Conservation (phyloP, 108 stramenopile species). For the Skeletonema grethae region DNA sequence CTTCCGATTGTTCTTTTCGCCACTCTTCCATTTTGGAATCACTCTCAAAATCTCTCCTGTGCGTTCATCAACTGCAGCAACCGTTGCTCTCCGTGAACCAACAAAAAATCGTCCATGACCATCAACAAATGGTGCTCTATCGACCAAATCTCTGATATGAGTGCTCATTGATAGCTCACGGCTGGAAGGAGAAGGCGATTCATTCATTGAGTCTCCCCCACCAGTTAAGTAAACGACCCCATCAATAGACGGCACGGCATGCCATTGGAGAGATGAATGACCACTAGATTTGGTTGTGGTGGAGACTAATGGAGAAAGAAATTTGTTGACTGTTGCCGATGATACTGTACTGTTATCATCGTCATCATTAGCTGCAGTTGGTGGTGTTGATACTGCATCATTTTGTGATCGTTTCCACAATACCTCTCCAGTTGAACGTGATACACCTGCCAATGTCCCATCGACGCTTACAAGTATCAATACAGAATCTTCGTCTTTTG, state of each 20-base stretch:
- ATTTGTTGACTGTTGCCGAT: slow-evolving; percentile 14
- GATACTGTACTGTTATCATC: slow-evolving; percentile 4
- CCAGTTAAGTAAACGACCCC: slow-evolving; percentile 73
- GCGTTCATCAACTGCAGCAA: slow-evolving; percentile 65
- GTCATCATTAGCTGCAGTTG: slow-evolving; percentile 3
- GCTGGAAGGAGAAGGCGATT: slow-evolving; percentile 2
- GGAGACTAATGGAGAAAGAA: slow-evolving; percentile 70
- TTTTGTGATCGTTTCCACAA: slow-evolving; percentile 65
- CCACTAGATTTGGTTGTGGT: slow-evolving; percentile 66
- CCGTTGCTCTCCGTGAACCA: slow-evolving; percentile 65
- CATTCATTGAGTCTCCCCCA: slow-evolving; percentile 14
- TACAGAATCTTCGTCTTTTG: slow-evolving; percentile 27
- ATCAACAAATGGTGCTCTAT: slow-evolving; percentile 81
- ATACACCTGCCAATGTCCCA: slow-evolving; percentile 76
- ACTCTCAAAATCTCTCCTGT: slow-evolving; percentile 80
- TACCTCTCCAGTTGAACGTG: slow-evolving; percentile 59
- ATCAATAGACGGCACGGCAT: slow-evolving; percentile 82
- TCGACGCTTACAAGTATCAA: slow-evolving; percentile 74
- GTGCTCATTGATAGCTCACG: slow-evolving; percentile 58
- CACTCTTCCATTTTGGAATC: slow-evolving; percentile 50
- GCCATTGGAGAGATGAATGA: slow-evolving; percentile 39
- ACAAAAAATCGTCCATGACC: slow-evolving; percentile 72
- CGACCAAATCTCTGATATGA: slow-evolving; percentile 70
- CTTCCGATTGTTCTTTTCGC: not conserved
- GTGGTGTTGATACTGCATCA: not conserved